Percentiles rank a stretch among this genome's conserved stretches.
Evolutionary conservation across 352 stramenopile genomes (phyloP).

Genomic region (Phytophthora citricola): DNA sequence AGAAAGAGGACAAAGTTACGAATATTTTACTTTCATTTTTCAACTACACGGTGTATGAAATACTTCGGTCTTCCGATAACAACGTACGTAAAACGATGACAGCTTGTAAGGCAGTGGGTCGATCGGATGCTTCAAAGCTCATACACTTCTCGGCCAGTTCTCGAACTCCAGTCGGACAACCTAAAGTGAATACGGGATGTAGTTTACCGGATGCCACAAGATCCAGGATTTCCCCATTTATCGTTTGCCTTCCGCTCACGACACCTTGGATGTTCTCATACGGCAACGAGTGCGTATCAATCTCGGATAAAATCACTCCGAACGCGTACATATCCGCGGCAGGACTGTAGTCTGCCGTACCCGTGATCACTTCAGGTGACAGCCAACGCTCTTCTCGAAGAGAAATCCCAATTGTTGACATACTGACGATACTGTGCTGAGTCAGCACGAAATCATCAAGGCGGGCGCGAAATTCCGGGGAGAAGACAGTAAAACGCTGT

Average conservation of each 20-base stretch:
- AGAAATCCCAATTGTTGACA: slow-evolving; percentile 22
- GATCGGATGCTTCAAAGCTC: slow-evolving; percentile 37
- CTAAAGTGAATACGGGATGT: slow-evolving; percentile 28
- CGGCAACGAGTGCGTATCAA: slow-evolving; percentile 60
- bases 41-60: slow-evolving; percentile 18
- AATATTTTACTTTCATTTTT: too few species aligned
- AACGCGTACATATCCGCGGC: slow-evolving; percentile 57
- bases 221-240: slow-evolving; percentile 40
- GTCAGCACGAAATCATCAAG: slow-evolving; percentile 55
- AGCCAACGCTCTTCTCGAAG: slow-evolving; percentile 43
- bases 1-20: background rate
- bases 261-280: slow-evolving; percentile 44
- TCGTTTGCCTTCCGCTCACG: slow-evolving; percentile 13
- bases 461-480: slow-evolving; percentile 38
- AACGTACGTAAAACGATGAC: slow-evolving; percentile 50
- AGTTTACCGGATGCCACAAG: slow-evolving; percentile 31
- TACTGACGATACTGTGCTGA: slow-evolving; percentile 28
- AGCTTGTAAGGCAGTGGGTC: slow-evolving; percentile 51
- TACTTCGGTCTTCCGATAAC: slow-evolving; percentile 15
- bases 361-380: slow-evolving; percentile 50
- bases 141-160: slow-evolving; percentile 49
- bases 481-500: slow-evolving; percentile 51
- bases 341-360: slow-evolving; percentile 40
- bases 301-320: slow-evolving; percentile 58
- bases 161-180: slow-evolving; percentile 46